Percentiles rank a stretch among this genome's conserved stretches.
phyloP scores from a whole-genome alignment of 192 early-diverging fungal genomes.

The Coemansia biformis region DNA sequence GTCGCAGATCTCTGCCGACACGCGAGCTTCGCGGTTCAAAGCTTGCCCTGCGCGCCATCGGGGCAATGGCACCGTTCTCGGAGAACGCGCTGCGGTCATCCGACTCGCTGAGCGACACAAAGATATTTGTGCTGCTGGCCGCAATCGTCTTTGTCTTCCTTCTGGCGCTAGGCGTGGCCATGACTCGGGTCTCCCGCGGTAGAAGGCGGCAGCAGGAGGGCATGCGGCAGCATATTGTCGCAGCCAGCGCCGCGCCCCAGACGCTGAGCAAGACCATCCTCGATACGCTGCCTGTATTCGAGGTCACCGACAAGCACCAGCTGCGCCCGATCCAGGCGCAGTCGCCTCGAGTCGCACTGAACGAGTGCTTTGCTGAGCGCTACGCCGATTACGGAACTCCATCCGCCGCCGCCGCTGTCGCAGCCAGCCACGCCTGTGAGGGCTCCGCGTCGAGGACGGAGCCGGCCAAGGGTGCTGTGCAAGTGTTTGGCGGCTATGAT shows the following conservation, averaged over 20 bases:
- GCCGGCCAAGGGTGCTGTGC: background rate
- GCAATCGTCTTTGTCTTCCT: conserved; percentile 49
- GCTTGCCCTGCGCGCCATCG: background rate
- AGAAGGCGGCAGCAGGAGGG: conserved; percentile 28
- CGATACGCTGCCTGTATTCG: conserved; percentile 44
- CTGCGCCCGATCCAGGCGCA: conserved; percentile 22
- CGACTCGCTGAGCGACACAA: conserved; percentile 49
- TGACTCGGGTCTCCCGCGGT: conserved; percentile 44
- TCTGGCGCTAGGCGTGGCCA: conserved; percentile 47
- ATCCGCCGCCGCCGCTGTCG: background rate
- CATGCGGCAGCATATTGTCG: conserved; percentile 19
- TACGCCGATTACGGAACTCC: background rate
- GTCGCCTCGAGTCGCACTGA: conserved; percentile 11
- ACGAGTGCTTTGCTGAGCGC: conserved; percentile 20
- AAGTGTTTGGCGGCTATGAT: conserved; percentile 14
- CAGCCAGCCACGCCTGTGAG: background rate
- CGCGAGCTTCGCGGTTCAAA: no score
- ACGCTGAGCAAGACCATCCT: conserved; percentile 49
- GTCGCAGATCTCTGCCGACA: no score
- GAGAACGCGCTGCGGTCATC: conserved; percentile 6
- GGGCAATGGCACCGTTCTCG: background rate
- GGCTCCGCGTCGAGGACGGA: conserved; percentile 4
- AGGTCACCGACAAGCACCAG: conserved; percentile 40
- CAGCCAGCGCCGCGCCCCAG: conserved; percentile 20
- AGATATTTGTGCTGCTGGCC: conserved; percentile 49